phyloP scores from a whole-genome alignment of 805 yeast genomes.

The Torulaspora franciscae region DNA sequence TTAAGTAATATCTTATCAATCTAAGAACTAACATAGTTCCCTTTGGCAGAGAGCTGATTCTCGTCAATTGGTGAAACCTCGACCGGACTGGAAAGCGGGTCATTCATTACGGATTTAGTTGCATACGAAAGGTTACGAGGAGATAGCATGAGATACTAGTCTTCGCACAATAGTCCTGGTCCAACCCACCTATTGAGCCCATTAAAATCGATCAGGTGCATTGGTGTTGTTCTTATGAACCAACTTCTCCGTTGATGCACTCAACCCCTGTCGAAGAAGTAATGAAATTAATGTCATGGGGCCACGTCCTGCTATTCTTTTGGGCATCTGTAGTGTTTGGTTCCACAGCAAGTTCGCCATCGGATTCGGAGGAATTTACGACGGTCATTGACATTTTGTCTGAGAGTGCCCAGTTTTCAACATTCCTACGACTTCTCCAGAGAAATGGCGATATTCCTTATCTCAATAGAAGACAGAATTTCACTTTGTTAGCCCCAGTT shows the following conservation, averaged over 20 bases:
- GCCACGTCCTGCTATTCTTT: not conserved
- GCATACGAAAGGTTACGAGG: too few species aligned
- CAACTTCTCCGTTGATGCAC: not conserved
- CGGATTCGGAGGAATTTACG: slow-evolving; percentile 17
- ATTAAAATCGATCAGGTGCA: too few species aligned
- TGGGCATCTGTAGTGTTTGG: not conserved
- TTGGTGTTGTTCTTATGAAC: not conserved
- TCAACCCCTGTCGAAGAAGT: not conserved
- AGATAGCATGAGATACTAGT: too few species aligned
- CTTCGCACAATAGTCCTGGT: too few species aligned
- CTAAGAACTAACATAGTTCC: too few species aligned
- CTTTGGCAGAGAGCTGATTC: too few species aligned
- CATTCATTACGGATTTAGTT: too few species aligned
- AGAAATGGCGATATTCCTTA: slow-evolving; percentile 55
- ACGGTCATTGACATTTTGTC: slow-evolving; percentile 69
- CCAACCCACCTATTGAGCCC: too few species aligned
- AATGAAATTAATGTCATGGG: not conserved
- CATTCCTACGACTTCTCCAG: slow-evolving; percentile 58
- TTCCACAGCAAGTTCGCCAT: not conserved
- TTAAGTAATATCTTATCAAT: too few species aligned
- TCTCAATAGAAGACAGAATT: slow-evolving; percentile 53
- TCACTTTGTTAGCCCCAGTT: slow-evolving; percentile 75
- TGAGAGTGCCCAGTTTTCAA: slow-evolving; percentile 59
- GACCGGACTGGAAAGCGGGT: too few species aligned
- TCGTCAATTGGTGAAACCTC: too few species aligned